Evolutionary conservation across 2,329 filamentous ascomycete species (phyloP).

Genomic region (Diaporthe ilicicola): DNA sequence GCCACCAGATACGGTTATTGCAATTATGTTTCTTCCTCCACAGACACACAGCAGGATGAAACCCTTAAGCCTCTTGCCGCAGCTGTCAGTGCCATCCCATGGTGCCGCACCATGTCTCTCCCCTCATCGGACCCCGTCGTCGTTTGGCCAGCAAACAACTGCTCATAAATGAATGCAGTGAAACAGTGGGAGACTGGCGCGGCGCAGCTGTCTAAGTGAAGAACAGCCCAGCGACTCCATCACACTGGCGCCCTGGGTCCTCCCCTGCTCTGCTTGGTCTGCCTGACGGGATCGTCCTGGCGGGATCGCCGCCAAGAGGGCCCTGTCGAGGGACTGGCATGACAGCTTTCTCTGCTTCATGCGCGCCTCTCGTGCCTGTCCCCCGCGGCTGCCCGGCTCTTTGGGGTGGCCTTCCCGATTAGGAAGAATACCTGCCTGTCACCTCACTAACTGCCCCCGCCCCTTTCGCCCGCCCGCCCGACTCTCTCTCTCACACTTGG

Average conservation of each 20-base stretch:
- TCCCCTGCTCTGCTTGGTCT: slow-evolving; percentile 7
- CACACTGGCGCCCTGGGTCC: slow-evolving; percentile 5
- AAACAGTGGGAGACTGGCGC: slow-evolving; percentile 1
- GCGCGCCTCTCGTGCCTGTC: not conserved
- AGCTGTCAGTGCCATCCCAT: slow-evolving; percentile 2
- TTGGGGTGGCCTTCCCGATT: not conserved
- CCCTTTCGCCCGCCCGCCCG: not conserved
- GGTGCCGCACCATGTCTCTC: not conserved
- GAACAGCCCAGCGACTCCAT: not conserved
- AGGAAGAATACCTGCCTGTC: slow-evolving; percentile 11
- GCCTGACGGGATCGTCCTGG: slow-evolving; percentile 12
- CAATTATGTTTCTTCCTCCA: slow-evolving; percentile 1
- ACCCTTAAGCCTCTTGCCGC: not conserved
- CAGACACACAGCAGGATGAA: not conserved
- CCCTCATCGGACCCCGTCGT: slow-evolving; percentile 2
- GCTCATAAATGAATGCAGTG: slow-evolving; percentile 26
- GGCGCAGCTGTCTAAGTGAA: not conserved
- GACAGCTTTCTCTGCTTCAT: not conserved
- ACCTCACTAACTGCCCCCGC: too few relatives aligned
- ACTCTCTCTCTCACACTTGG: not conserved
- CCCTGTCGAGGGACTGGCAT: slow-evolving; percentile 7
- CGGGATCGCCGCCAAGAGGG: slow-evolving; percentile 24
- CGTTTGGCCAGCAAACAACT: slow-evolving; percentile 17
- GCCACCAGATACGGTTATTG: too few relatives aligned
- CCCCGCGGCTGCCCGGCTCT: not conserved